Evolutionary conservation across 345 rosid species (phyloP).

Genomic region (Citrus maxima): DNA sequence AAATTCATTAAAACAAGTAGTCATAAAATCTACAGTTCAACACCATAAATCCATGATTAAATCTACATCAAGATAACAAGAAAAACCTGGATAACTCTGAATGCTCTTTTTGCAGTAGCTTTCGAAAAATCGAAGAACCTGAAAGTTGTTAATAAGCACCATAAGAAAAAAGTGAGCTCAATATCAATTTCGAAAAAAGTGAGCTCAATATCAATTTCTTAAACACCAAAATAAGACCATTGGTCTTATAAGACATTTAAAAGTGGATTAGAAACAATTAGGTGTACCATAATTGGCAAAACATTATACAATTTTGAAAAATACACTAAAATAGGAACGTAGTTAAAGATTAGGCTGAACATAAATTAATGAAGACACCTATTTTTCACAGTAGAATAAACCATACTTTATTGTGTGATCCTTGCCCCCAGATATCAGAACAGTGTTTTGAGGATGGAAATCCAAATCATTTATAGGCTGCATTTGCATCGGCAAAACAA

Average conservation of each 20-base stretch:
- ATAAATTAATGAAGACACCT: slow-evolving; percentile 7
- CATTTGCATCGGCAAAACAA: slow-evolving; percentile 19
- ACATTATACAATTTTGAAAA: not conserved
- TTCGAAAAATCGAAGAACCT: slow-evolving; percentile 92
- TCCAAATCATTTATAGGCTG: slow-evolving; percentile 87
- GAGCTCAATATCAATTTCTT: not conserved
- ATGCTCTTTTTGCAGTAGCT: slow-evolving; percentile 77
- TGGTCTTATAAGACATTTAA: not conserved
- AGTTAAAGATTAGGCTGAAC: not conserved
- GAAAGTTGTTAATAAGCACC: slow-evolving; percentile 11
- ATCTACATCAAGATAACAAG: slow-evolving; percentile 9
- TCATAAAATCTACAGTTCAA: not conserved
- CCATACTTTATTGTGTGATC: slow-evolving; percentile 80
- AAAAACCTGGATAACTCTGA: slow-evolving; percentile 76
- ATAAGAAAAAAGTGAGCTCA: not conserved
- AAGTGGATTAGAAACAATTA: not conserved
- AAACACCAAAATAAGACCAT: not conserved
- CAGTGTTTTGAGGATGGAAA: slow-evolving; percentile 74
- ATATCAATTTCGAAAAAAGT: not conserved
- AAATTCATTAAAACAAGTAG: slow-evolving; percentile 3
- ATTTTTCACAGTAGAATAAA: slow-evolving; percentile 5
- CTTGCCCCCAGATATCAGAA: slow-evolving; percentile 73
- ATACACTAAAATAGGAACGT: not conserved
- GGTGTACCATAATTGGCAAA: not conserved
- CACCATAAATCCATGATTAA: not conserved